A percentile compares a stretch with the other conserved stretches of the same genome.
These are phyloP conservation scores for Mycena metata DNA, from an alignment of 768 basidiomycete species.

Conservation along the genomic window DNA sequence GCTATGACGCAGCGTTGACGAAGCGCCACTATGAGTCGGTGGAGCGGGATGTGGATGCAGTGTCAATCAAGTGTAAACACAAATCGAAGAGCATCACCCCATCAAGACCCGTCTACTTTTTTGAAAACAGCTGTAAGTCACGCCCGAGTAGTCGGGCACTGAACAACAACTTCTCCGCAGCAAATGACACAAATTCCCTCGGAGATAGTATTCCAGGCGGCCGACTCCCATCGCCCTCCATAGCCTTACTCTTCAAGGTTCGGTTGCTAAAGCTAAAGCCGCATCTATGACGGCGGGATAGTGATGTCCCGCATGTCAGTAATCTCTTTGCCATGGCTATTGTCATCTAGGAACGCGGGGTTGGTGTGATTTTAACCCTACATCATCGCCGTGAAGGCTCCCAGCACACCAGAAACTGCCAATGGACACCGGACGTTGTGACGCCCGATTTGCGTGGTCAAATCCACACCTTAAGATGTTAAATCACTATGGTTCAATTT, in stretches of 20 bases:
- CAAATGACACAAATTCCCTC: slow-evolving; percentile 47
- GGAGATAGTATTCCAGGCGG: slow-evolving; percentile 47
- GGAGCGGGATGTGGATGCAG: background rate
- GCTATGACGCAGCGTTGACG: too few relatives aligned
- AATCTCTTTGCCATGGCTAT: background rate
- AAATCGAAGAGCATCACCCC: background rate
- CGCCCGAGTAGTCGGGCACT: too few relatives aligned
- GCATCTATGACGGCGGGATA: slow-evolving; percentile 71
- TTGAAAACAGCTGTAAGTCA: background rate
- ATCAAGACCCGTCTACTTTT: background rate
- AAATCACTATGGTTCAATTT: slow-evolving; percentile 47
- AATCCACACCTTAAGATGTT: slow-evolving; percentile 54
- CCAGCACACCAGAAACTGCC: slow-evolving; percentile 52
- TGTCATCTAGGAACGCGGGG: background rate
- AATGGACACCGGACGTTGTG: slow-evolving; percentile 57
- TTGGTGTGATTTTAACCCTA: background rate
- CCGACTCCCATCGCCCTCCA: slow-evolving; percentile 49
- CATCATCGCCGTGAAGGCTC: slow-evolving; percentile 38
- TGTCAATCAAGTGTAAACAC: background rate
- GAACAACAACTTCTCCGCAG: slow-evolving; percentile 45
- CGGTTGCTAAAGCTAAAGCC: slow-evolving; percentile 68
- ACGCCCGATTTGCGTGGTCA: slow-evolving; percentile 50
- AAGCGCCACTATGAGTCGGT: background rate
- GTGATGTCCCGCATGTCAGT: slow-evolving; percentile 67
- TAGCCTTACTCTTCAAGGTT: slow-evolving; percentile 53